A percentile compares a stretch with the other conserved stretches of the same genome.
Evolutionary conservation across 2,329 filamentous ascomycete species (phyloP).

Genomic region (Cercospora zeina): DNA sequence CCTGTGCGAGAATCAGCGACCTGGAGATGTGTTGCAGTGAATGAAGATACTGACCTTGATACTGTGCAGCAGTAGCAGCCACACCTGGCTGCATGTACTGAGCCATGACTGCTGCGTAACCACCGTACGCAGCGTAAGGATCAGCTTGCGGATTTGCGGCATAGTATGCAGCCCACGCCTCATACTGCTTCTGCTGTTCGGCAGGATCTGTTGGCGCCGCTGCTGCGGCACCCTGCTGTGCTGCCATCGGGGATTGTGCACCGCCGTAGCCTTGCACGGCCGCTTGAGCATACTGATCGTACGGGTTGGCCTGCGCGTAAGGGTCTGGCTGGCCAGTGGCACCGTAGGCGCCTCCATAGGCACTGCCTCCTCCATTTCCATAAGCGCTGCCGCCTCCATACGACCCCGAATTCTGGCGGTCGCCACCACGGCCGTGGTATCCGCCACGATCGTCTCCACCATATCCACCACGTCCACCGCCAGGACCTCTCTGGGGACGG

Average conservation of each 20-base stretch:
- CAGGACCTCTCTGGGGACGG: constrained; percentile 51
- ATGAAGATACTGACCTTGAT: constrained; percentile 2
- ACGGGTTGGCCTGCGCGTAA: constrained; percentile 10
- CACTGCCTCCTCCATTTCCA: constrained; percentile 32
- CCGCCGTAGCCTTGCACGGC: constrained; percentile 28
- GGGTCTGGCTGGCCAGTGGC: constrained; percentile 18
- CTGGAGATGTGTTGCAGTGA: background rate
- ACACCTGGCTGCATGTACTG: constrained; percentile 26
- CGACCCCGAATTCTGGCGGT: constrained; percentile 40
- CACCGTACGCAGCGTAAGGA: constrained; percentile 88
- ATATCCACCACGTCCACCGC: constrained; percentile 40
- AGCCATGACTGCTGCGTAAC: constrained; percentile 51
- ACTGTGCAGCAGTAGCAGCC: constrained; percentile 1
- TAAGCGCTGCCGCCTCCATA: constrained; percentile 43
- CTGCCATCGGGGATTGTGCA: constrained; percentile 39
- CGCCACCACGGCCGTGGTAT: constrained; percentile 37
- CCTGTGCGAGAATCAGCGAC: background rate
- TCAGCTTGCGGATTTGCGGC: constrained; percentile 79
- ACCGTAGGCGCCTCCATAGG: constrained; percentile 31
- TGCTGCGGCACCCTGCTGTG: constrained; percentile 39
- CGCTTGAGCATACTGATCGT: constrained; percentile 20
- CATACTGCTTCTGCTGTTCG: constrained; percentile 31
- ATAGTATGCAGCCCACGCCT: constrained; percentile 78
- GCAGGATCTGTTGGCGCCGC: constrained; percentile 31
- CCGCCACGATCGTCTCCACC: constrained; percentile 45